phyloP scores from a whole-genome alignment of 1,284 basidiomycete species.

The Apiotrichum akiyoshidainum region DNA sequence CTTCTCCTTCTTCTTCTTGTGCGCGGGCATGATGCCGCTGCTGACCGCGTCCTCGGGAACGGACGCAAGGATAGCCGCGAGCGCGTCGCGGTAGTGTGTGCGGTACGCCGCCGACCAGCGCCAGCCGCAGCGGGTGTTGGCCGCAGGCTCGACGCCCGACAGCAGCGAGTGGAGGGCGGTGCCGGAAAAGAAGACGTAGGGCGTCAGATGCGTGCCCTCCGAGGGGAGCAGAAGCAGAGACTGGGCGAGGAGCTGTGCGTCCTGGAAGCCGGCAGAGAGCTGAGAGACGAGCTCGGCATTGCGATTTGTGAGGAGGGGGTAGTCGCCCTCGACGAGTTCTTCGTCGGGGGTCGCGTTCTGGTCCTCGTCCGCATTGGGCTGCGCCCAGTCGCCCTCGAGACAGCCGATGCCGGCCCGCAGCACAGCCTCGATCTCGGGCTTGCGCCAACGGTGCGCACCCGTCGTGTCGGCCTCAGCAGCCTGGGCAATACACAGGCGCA shows the following conservation, averaged over 20 bases:
- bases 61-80: constrained; percentile 6
- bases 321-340: constrained; percentile 19
- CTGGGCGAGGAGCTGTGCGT: constrained; percentile 39
- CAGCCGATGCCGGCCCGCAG: constrained; percentile 53
- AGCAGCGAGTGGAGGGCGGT: constrained; percentile 33
- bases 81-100: background rate
- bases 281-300: constrained; percentile 71
- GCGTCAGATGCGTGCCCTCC: constrained; percentile 29
- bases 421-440: constrained; percentile 62
- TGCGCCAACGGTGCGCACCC: constrained; percentile 59
- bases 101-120: constrained; percentile 9
- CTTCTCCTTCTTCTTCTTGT: background rate
- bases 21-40: background rate
- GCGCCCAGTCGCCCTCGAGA: constrained; percentile 24
- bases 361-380: constrained; percentile 10
- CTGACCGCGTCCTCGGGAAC: constrained; percentile 1
- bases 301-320: constrained; percentile 53
- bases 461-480: constrained; percentile 42
- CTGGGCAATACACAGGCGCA: constrained; percentile 47
- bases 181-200: constrained; percentile 40
- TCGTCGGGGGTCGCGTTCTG: constrained; percentile 4
- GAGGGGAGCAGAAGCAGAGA: constrained; percentile 33
- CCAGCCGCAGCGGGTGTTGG: constrained; percentile 10
- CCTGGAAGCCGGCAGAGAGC: constrained; percentile 56
- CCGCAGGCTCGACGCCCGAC: constrained; percentile 7